phyloP scores from a whole-genome alignment of 306 rosid genomes.

The Acacia crassicarpa region DNA sequence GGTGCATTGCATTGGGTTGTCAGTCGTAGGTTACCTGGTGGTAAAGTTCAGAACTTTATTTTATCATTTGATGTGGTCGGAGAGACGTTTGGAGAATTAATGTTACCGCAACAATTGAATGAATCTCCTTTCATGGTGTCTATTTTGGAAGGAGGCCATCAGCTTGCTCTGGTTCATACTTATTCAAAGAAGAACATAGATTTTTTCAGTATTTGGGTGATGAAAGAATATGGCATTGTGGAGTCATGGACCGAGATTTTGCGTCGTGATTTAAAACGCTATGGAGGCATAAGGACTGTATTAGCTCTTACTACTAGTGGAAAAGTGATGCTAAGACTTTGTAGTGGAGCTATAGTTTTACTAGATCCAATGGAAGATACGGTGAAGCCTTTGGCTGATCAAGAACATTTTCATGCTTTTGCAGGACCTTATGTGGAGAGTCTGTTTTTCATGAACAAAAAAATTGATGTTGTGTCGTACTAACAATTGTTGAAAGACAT shows the following conservation, averaged over 20 bases:
- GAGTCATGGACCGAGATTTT: not conserved
- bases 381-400: not conserved
- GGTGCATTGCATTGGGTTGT: not conserved
- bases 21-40: not conserved
- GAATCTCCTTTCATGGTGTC: not conserved
- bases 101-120: not conserved
- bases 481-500: not conserved
- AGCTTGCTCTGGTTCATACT: not conserved
- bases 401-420: not conserved
- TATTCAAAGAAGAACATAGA: not conserved
- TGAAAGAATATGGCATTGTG: not conserved
- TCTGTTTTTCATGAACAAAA: not conserved
- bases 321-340: not conserved
- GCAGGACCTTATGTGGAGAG: slow-evolving; percentile 11
- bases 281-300: not conserved
- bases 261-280: not conserved
- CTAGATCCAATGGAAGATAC: not conserved
- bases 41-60: not conserved
- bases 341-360: not conserved
- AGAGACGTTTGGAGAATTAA: not conserved
- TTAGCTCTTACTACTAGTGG: not conserved
- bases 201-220: not conserved
- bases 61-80: not conserved
- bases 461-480: not conserved
- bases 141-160: not conserved